Conservation (phyloP, 2,329 filamentous ascomycete species). For the Xylariaceae sp. region DNA sequence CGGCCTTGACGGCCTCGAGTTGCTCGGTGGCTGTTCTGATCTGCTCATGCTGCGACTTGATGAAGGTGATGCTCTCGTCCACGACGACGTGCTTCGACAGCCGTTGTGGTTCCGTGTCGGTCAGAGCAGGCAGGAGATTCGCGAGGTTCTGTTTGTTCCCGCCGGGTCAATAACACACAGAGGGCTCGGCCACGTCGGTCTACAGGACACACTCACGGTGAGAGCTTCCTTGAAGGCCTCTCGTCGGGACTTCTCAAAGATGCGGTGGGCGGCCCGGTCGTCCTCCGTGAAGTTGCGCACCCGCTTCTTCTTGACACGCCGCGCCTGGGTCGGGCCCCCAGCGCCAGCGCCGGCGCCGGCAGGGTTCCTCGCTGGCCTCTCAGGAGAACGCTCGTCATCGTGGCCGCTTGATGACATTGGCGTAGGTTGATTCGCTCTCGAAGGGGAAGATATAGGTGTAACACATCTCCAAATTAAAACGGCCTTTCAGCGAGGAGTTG, state of each 20-base stretch:
- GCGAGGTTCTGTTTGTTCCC: constrained; percentile 32
- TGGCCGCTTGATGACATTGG: constrained; percentile 23
- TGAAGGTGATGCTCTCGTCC: constrained; percentile 34
- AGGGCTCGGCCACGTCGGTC: not conserved
- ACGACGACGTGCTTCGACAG: constrained; percentile 39
- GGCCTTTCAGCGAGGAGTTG: constrained; percentile 8
- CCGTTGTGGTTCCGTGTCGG: constrained; percentile 33
- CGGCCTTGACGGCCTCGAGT: constrained; percentile 15
- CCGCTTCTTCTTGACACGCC: constrained; percentile 32
- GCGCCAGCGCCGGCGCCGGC: constrained; percentile 6
- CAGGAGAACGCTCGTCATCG: constrained; percentile 21
- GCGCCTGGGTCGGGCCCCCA: constrained; percentile 1
- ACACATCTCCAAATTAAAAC: constrained; percentile 15
- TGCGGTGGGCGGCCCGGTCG: constrained; percentile 38
- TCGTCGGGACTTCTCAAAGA: constrained; percentile 38
- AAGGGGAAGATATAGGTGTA: constrained; percentile 8
- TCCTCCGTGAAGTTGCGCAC: constrained; percentile 37
- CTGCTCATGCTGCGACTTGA: constrained; percentile 25
- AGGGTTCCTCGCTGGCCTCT: constrained; percentile 10
- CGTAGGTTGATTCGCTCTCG: constrained; percentile 11
- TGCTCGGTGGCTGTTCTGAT: constrained; percentile 17
- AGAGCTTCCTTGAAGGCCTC: constrained; percentile 39
- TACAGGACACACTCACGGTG: constrained; percentile 26
- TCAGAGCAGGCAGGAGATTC: constrained; percentile 32
- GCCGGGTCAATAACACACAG: constrained; percentile 7